phyloP scores from a whole-genome alignment of 495 filamentous ascomycete genomes.

The Pseudevernia furfuracea region DNA sequence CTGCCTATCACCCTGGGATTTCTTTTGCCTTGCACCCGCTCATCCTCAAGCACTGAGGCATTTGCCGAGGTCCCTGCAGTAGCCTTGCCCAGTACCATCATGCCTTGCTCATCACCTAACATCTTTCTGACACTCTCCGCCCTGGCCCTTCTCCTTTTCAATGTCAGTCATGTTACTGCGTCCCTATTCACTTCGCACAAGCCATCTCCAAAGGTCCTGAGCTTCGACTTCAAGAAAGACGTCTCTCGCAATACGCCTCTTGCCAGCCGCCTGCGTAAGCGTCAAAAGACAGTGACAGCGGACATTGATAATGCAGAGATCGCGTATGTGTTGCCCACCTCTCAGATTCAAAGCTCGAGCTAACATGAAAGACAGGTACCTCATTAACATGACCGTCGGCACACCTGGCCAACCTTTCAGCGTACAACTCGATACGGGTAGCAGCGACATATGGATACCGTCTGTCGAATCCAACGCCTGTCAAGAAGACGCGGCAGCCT shows the following conservation, averaged over 20 bases:
- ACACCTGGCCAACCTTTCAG: slow-evolving; percentile 52
- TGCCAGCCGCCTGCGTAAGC: slow-evolving; percentile 12
- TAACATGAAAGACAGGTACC: slow-evolving; percentile 37
- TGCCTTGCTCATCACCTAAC: slow-evolving; percentile 5
- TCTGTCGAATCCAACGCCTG: slow-evolving; percentile 52
- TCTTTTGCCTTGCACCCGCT: neutral
- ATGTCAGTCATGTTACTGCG: slow-evolving; percentile 6
- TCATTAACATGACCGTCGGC: slow-evolving; percentile 59
- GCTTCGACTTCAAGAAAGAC: slow-evolving; percentile 16
- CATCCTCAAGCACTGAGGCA: neutral
- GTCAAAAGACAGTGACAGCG: slow-evolving; percentile 18
- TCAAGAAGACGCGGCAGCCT: slow-evolving; percentile 35
- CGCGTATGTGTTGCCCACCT: slow-evolving; percentile 13
- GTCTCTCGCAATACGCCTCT: slow-evolving; percentile 8
- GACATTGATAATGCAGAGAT: slow-evolving; percentile 15
- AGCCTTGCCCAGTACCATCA: neutral
- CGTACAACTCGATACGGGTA: slow-evolving; percentile 66
- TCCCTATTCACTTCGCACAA: neutral
- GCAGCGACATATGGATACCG: slow-evolving; percentile 79
- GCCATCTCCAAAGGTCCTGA: slow-evolving; percentile 18
- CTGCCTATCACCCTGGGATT: neutral
- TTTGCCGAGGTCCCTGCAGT: neutral
- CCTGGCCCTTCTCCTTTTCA: slow-evolving; percentile 2
- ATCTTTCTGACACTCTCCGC: slow-evolving; percentile 7
- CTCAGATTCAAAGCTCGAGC: neutral